Base-by-base conservation (phyloP, 192 early-diverging fungal genomes). In the Mortierella antarctica region DNA sequence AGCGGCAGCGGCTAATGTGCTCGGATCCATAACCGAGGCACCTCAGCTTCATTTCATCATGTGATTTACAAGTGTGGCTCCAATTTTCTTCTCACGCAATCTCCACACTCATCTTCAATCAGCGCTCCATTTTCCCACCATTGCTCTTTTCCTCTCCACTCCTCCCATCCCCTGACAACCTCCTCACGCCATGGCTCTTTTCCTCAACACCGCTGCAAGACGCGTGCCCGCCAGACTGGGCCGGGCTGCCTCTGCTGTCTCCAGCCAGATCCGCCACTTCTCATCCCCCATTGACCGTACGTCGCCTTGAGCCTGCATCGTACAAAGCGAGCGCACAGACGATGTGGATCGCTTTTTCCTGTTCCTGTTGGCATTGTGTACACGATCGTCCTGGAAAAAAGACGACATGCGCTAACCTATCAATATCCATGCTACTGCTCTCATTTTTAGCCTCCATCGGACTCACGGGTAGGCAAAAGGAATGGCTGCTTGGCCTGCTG, bases 211-310 rank as follows among this genome's bases (percentile, higher is more conserved):
- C 52, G 59, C 65, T 62, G 60, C 77, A 17, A 65, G 70, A 51
- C 70, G 70, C 20, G 69, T 51, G 4, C 70, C 77, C 23, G 20
- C 50, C 39, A 64, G 65, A 39, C 62, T 72, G 20, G 47, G 58
- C 7, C 58, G 70, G 13, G 48, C 59, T 18, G 46, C 49, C 17
- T 51, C 70, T 48, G 52, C 51, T 14, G 48, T 62, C 7, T 57
- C 77, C 0, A 72, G 54, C 52, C 77, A 80, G 42, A 68, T 58
- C 18, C 77, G 77, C 53, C 47, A 80, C 49, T 23, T 68, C 11
- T 62, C 77, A 5, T 65, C 74, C 9, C 74, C 74, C 21, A 44
- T 77, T 39, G 74, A 77, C 41, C 67, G 74, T 77, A 77, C n/a
- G 74, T 49, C 12, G 12, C 20, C 42, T 17, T 42, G 42, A 11